phyloP scores from a whole-genome alignment of 2,329 filamentous ascomycete genomes.

The Colletotrichum navitas region DNA sequence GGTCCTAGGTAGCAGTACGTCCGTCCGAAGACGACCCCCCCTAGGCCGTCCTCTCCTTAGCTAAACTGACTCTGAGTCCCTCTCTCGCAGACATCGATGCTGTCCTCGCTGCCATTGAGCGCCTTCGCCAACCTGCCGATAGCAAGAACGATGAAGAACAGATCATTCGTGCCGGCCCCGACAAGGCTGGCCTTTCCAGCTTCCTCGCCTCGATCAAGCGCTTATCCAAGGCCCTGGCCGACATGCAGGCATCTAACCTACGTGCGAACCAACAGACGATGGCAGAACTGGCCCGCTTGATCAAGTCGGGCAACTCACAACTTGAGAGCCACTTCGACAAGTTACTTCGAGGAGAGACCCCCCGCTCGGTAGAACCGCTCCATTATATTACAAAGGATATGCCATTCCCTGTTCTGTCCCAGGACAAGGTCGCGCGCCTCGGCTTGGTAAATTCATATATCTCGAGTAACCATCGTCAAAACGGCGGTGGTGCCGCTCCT shows the following conservation, averaged over 20 bases:
- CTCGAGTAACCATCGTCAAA: slow-evolving; percentile 68
- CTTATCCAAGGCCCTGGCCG: slow-evolving; percentile 83
- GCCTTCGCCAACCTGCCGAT: slow-evolving; percentile 89
- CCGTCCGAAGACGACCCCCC: not conserved
- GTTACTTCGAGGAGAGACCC: slow-evolving; percentile 80
- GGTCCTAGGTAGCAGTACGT: slow-evolving; percentile 82
- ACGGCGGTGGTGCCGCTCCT: slow-evolving; percentile 53
- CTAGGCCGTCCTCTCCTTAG: not conserved
- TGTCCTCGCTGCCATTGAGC: slow-evolving; percentile 88
- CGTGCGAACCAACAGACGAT: slow-evolving; percentile 92
- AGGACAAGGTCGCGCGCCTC: slow-evolving; percentile 81
- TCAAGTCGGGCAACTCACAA: slow-evolving; percentile 84
- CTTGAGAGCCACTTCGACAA: slow-evolving; percentile 88
- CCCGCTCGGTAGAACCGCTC: slow-evolving; percentile 85
- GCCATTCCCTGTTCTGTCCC: slow-evolving; percentile 84
- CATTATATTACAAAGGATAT: slow-evolving; percentile 92
- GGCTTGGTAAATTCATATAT: slow-evolving; percentile 84
- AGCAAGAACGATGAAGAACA: slow-evolving; percentile 92
- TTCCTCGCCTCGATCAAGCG: slow-evolving; percentile 93
- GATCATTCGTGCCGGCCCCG: slow-evolving; percentile 89
- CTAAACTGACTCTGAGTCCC: slow-evolving; percentile 42
- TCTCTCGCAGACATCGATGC: slow-evolving; percentile 79
- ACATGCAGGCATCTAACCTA: slow-evolving; percentile 91
- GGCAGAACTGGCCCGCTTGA: slow-evolving; percentile 79
- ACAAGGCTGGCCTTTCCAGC: slow-evolving; percentile 82